Evolutionary conservation across 176 grass and related monocot species (phyloP), one percentile per base, ranked within the genome.

Genomic region (Ampelocalamus luodianensis): DNA sequence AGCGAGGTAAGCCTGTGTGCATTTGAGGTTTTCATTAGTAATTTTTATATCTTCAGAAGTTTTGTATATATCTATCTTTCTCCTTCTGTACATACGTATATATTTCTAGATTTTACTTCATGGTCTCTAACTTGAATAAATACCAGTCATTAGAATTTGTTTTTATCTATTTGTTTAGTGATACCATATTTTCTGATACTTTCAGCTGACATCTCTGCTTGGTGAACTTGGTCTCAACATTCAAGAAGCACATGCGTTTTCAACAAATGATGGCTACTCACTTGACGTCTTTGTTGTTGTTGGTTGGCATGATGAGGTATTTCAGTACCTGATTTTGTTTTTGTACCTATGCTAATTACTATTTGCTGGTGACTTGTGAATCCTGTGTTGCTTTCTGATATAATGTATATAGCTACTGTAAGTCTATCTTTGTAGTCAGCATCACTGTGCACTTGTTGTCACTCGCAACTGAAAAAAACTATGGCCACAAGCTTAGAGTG

Each of bases 181-280:
- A 79, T 73, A 60, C 29, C 3, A 29, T 82, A 6, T 80, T 75
- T 76, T 86, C 10, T 85, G 67, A 43, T 70, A 55, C 37, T 86
- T 38, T 77, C 90, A 99, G 96, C 79, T 99, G 74, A 96, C 93
- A 83, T 90, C 90, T 63, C 86, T 99, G 65, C 96, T 99, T 56
- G 96, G 89, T 68, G 96, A 99, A 79, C 79, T 99, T 86, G 93
- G 96, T 39, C 91, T 99, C 76, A 99, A 99, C 81, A 99, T 99
- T 81, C 96, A 99, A 91, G 96, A 99, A 92, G 96, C 96, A 63
- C 96, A 99, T 85, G 96, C 93, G 1, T 99, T 99, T 89, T 99
- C 96, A 75, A 99, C 96, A 83, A 99, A 96, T 50, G 96, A 99
- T 82, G 93, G 96, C 78, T 99, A 91, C 74, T 99, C 96, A 63